Evolutionary conservation across 805 yeast genomes (phyloP).

Genomic region (Ogataea saltuana): DNA sequence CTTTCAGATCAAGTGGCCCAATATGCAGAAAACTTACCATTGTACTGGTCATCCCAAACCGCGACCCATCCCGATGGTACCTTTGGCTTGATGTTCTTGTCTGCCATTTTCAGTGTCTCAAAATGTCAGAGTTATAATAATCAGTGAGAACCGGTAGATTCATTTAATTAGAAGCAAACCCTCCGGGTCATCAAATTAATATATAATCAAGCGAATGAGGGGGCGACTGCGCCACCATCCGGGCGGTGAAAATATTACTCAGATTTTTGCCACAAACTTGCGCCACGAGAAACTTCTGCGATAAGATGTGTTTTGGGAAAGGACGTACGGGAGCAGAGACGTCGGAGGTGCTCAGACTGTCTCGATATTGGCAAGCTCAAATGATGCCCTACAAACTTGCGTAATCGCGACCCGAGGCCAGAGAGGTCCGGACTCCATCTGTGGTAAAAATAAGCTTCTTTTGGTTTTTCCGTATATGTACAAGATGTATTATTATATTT

Average conservation of each 20-base stretch:
- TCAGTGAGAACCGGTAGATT: too few species aligned
- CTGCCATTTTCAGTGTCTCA: constrained; percentile 24
- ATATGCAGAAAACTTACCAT: constrained; percentile 23
- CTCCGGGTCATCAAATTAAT: not conserved
- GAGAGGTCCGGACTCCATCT: not conserved
- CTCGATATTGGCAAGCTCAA: too few species aligned
- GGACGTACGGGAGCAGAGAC: too few species aligned
- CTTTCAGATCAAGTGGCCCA: not conserved
- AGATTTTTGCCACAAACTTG: constrained; percentile 1
- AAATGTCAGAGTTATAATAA: too few species aligned
- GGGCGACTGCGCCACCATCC: constrained; percentile 2
- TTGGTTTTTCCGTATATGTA: not conserved
- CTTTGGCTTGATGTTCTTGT: constrained; percentile 26
- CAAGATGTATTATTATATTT: not conserved
- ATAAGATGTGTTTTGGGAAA: too few species aligned
- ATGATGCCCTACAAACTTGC: too few species aligned
- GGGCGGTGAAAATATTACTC: constrained; percentile 1
- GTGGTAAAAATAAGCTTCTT: not conserved
- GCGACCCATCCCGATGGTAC: constrained; percentile 62
- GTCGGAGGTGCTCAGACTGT: too few species aligned
- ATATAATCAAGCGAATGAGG: not conserved
- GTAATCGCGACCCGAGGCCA: too few species aligned
- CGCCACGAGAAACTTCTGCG: constrained; percentile 8
- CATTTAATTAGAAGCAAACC: too few species aligned
- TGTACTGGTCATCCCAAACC: constrained; percentile 67